Conservation (phyloP, 495 filamentous ascomycete genomes). For the Neurospora sp. region DNA sequence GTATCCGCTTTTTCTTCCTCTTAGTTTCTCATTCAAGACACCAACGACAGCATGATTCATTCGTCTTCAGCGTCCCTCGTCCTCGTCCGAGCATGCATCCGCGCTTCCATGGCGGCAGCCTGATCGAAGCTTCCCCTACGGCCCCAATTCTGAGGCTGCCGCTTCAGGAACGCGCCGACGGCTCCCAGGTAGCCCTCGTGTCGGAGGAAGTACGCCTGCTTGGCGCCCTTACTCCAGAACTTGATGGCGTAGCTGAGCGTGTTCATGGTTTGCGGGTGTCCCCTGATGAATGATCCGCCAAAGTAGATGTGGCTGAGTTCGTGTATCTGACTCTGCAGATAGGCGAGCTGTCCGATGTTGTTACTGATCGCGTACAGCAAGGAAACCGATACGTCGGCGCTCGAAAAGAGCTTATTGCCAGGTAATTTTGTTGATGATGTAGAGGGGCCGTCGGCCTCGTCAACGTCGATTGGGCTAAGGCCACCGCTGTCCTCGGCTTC, state of each 20-base stretch:
- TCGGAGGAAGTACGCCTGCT: slow-evolving; percentile 90
- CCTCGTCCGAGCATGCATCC: slow-evolving; percentile 3
- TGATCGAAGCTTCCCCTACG: slow-evolving; percentile 61
- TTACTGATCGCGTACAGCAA: slow-evolving; percentile 82
- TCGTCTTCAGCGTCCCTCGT: background rate
- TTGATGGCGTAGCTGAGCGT: slow-evolving; percentile 90
- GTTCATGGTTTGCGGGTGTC: slow-evolving; percentile 95
- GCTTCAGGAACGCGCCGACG: slow-evolving; percentile 86
- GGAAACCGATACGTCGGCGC: slow-evolving; percentile 42
- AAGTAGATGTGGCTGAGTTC: slow-evolving; percentile 89
- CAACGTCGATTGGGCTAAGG: slow-evolving; percentile 41
- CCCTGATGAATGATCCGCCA: slow-evolving; percentile 91
- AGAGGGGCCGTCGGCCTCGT: slow-evolving; percentile 8
- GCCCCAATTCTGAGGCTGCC: slow-evolving; percentile 88
- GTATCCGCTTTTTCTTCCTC: background rate
- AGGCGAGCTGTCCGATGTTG: slow-evolving; percentile 97
- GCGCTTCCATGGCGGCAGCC: slow-evolving; percentile 6
- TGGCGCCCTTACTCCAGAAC: slow-evolving; percentile 91
- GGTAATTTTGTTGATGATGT: slow-evolving; percentile 8
- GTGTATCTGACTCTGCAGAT: slow-evolving; percentile 89
- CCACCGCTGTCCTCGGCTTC: slow-evolving; percentile 69
- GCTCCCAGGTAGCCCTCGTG: slow-evolving; percentile 97
- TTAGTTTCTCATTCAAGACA: background rate
- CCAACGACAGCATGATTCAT: background rate
- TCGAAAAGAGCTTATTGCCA: slow-evolving; percentile 27